A percentile compares a stretch with the other conserved stretches of the same genome.
These are phyloP conservation scores for Geranium incanum DNA, from an alignment of 441 rosid genomes.

Conservation along the genomic window DNA sequence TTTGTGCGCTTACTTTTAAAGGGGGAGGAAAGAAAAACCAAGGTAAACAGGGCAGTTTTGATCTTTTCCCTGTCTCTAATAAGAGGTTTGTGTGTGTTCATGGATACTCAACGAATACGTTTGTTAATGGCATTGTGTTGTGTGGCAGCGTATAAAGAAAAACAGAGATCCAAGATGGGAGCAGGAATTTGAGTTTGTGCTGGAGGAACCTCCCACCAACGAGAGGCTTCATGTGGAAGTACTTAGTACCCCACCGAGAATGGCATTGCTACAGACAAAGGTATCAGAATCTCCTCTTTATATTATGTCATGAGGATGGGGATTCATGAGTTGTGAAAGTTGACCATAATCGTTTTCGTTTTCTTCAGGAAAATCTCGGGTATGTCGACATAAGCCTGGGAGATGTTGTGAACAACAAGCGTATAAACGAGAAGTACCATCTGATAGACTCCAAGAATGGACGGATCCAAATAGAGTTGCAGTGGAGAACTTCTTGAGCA, in stretches of 20 bases:
- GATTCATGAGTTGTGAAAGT: not conserved
- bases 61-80: not conserved
- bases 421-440: not conserved
- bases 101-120: too few species aligned
- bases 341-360: not conserved
- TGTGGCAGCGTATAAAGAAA: constrained; percentile 47
- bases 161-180: constrained; percentile 69
- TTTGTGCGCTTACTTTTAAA: constrained; percentile 47
- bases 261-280: constrained; percentile 57
- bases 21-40: constrained; percentile 61
- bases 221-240: constrained; percentile 60
- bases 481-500: not conserved
- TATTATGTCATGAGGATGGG: not conserved
- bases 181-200: constrained; percentile 51
- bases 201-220: constrained; percentile 54
- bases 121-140: not conserved
- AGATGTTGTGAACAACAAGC: not conserved
- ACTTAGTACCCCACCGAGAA: constrained; percentile 48
- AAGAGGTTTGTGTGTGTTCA: not conserved
- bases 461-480: constrained; percentile 6
- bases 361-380: not conserved
- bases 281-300: constrained; percentile 20
- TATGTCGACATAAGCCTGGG: constrained; percentile 3
- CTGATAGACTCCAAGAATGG: constrained; percentile 5
- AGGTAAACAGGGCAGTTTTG: constrained; percentile 26